A percentile compares a stretch with the other conserved stretches of the same genome.
Evolutionary conservation across 352 stramenopile genomes (phyloP).

Genomic region (Globisporangium radiosum): DNA sequence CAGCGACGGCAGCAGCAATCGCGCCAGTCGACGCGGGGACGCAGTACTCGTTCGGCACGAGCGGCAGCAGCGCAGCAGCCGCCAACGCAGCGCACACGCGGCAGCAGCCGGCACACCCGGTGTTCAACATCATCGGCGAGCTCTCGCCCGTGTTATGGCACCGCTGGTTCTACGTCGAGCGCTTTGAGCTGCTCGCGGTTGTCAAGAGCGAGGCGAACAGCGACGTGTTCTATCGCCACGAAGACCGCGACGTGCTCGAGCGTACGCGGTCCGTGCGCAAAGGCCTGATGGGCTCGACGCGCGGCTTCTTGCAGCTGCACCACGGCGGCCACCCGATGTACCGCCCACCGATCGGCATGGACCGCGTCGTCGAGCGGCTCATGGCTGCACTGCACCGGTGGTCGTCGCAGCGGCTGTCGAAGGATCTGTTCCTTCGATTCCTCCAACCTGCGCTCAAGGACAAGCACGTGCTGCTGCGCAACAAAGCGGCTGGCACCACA

Average conservation of each 20-base stretch:
- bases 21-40: conserved; percentile 28
- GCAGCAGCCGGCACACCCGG: conserved; percentile 54
- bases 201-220: conserved; percentile 59
- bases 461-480: conserved; percentile 7
- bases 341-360: conserved; percentile 36
- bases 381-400: conserved; percentile 58
- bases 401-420: conserved; percentile 70
- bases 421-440: conserved; percentile 81
- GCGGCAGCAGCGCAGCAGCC: conserved; percentile 22
- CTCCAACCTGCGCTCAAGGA: conserved; percentile 19
- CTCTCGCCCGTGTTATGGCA: conserved; percentile 85
- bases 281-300: conserved; percentile 16
- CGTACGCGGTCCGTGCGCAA: conserved; percentile 21
- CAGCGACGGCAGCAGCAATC: conserved; percentile 46
- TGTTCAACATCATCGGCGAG: conserved; percentile 88
- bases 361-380: conserved; percentile 48
- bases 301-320: conserved; percentile 29
- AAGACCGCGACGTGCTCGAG: conserved; percentile 27
- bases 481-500: conserved; percentile 16
- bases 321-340: conserved; percentile 24
- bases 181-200: conserved; percentile 76
- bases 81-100: conserved; percentile 30
- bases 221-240: conserved; percentile 58
- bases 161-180: conserved; percentile 86
- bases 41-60: conserved; percentile 70